Evolutionary conservation across 768 basidiomycete species (phyloP).

Genomic region (Boletus vinaceobasis): DNA sequence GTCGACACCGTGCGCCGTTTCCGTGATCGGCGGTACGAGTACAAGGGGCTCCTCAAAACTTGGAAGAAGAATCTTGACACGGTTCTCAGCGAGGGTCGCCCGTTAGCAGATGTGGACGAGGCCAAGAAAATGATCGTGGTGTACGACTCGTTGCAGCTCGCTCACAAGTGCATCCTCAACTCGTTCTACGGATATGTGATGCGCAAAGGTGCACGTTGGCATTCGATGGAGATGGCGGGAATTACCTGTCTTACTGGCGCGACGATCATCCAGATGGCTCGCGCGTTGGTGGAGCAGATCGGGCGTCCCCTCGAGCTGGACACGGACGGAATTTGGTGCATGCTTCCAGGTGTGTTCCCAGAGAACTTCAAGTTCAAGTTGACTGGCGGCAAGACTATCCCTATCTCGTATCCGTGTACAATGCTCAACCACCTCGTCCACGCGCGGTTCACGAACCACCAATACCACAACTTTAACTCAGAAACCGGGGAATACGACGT

Average conservation of each 20-base stretch:
- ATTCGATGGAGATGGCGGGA: conserved; percentile 99
- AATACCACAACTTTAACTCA: conserved; percentile 90
- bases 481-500: conserved; percentile 81
- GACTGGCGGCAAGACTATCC: conserved; percentile 78
- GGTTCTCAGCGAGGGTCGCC: conserved; percentile 59
- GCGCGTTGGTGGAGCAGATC: conserved; percentile 95
- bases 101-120: conserved; percentile 87
- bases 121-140: conserved; percentile 99
- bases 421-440: conserved; percentile 99
- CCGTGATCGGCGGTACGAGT: conserved; percentile 96
- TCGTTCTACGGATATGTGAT: conserved; percentile 99
- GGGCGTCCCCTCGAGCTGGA: conserved; percentile 96
- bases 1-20: conserved; percentile 97
- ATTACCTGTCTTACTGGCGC: conserved; percentile 98
- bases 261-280: conserved; percentile 97
- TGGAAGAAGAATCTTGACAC: conserved; percentile 98
- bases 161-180: conserved; percentile 99
- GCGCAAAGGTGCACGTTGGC: conserved; percentile 99
- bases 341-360: conserved; percentile 97
- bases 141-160: conserved; percentile 97
- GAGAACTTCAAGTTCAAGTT: conserved; percentile 98
- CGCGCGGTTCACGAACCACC: conserved; percentile 93
- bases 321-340: conserved; percentile 99
- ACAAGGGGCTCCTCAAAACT: conserved; percentile 96
- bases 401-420: conserved; percentile 95